Evolutionary conservation across 768 basidiomycete species (phyloP).

Genomic region (Leccinum rimulosum): DNA sequence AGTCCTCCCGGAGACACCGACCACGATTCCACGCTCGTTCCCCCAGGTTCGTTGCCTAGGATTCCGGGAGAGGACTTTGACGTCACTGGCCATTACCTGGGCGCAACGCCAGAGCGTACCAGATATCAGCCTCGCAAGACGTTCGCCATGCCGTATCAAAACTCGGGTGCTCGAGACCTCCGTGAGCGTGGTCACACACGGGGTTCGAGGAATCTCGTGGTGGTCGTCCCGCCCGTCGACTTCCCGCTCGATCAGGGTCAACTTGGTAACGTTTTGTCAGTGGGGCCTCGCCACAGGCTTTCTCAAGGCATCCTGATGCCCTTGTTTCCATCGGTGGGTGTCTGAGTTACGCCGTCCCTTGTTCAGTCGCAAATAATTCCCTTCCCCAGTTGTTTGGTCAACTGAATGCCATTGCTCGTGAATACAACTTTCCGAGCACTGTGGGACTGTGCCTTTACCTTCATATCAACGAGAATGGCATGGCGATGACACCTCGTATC

Average conservation of each 20-base stretch:
- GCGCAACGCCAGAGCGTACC: conserved; percentile 8
- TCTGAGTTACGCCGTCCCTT: neutral
- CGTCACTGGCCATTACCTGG: neutral
- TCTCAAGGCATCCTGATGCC: conserved; percentile 74
- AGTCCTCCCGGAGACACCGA: conserved; percentile 43
- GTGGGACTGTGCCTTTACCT: conserved; percentile 78
- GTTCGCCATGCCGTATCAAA: conserved; percentile 57
- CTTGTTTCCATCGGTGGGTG: conserved; percentile 63
- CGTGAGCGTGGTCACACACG: conserved; percentile 41
- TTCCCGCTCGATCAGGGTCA: conserved; percentile 58
- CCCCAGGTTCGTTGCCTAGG: neutral
- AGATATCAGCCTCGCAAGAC: conserved; percentile 39
- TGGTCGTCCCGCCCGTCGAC: conserved; percentile 63
- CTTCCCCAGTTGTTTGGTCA: conserved; percentile 66
- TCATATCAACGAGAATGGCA: conserved; percentile 55
- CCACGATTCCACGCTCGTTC: conserved; percentile 3
- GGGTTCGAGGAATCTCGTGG: conserved; percentile 52
- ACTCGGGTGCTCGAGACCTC: conserved; percentile 42
- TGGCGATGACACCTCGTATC: conserved; percentile 63
- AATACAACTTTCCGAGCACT: conserved; percentile 79
- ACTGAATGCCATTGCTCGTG: conserved; percentile 72
- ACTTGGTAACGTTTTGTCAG: conserved; percentile 55
- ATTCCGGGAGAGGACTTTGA: conserved; percentile 16
- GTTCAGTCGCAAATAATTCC: neutral
- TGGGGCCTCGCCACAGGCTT: conserved; percentile 57